A percentile compares a stretch with the other conserved stretches of the same genome.
phyloP scores from a whole-genome alignment of 2,329 filamentous ascomycete genomes.

The Juglanconis juglandina region DNA sequence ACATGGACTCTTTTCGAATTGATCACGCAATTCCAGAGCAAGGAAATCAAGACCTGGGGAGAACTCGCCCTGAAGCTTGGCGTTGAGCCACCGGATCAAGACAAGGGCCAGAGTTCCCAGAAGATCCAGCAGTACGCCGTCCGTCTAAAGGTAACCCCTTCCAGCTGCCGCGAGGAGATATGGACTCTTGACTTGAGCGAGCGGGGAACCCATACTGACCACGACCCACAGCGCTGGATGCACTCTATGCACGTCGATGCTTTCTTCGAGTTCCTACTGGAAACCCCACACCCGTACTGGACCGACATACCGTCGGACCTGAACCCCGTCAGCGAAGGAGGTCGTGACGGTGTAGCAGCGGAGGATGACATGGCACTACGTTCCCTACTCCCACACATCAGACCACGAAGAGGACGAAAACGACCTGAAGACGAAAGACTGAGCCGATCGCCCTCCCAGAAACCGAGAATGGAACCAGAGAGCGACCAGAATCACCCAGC shows the following conservation, averaged over 20 bases:
- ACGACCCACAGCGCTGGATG: slow-evolving; percentile 73
- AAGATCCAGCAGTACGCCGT: slow-evolving; percentile 96
- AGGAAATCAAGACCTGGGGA: slow-evolving; percentile 90
- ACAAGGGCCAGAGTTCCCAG: slow-evolving; percentile 84
- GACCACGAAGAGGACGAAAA: slow-evolving; percentile 59
- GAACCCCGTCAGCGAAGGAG: slow-evolving; percentile 59
- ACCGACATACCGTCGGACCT: slow-evolving; percentile 66
- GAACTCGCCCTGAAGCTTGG: slow-evolving; percentile 83
- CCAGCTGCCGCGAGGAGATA: neutral
- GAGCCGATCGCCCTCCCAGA: slow-evolving; percentile 51
- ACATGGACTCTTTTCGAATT: slow-evolving; percentile 74
- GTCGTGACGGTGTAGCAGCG: slow-evolving; percentile 75
- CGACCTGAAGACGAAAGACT: slow-evolving; percentile 61
- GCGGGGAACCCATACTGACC: slow-evolving; percentile 1
- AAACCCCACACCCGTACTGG: slow-evolving; percentile 76
- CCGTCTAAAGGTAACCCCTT: slow-evolving; percentile 70
- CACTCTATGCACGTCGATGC: slow-evolving; percentile 92
- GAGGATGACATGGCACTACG: slow-evolving; percentile 88
- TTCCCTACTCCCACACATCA: slow-evolving; percentile 75
- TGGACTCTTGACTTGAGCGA: neutral
- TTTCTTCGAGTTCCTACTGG: slow-evolving; percentile 86
- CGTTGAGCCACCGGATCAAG: slow-evolving; percentile 76
- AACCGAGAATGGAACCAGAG: slow-evolving; percentile 46
- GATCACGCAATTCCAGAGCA: slow-evolving; percentile 72
- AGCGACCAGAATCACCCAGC: slow-evolving; percentile 32